phyloP scores from a whole-genome alignment of 169 alveolate genomes.

The Plasmodium knowlesi region DNA sequence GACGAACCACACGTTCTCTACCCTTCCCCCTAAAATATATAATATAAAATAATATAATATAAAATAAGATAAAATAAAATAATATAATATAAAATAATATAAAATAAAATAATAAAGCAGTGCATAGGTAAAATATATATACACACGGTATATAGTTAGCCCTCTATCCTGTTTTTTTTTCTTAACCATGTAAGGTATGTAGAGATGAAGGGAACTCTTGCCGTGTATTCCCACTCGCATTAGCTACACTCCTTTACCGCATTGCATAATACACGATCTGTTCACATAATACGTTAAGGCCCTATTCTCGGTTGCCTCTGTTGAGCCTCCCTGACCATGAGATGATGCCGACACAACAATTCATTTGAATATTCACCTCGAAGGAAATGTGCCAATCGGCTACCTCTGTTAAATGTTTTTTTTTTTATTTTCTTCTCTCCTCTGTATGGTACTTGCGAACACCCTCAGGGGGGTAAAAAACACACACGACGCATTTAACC shows the following conservation, averaged over 20 bases:
- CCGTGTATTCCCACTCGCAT: neutral
- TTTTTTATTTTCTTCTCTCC: neutral
- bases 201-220: neutral
- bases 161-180: neutral
- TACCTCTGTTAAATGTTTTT: neutral
- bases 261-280: neutral
- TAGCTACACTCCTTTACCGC: neutral
- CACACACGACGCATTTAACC: neutral
- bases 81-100: no score
- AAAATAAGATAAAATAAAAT: no score
- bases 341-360: neutral
- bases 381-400: neutral
- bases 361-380: neutral
- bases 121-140: neutral
- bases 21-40: no score
- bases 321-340: neutral
- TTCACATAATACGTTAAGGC: neutral
- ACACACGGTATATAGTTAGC: neutral
- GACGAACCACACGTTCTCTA: neutral
- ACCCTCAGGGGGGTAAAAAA: neutral
- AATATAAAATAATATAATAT: no score
- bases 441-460: neutral
- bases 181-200: neutral
- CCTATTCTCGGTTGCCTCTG: neutral
- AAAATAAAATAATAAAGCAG: no score